A percentile compares a stretch with the other conserved stretches of the same genome.
Conservation (phyloP, 129 eudicot species). For the Pittosporum tobira region DNA sequence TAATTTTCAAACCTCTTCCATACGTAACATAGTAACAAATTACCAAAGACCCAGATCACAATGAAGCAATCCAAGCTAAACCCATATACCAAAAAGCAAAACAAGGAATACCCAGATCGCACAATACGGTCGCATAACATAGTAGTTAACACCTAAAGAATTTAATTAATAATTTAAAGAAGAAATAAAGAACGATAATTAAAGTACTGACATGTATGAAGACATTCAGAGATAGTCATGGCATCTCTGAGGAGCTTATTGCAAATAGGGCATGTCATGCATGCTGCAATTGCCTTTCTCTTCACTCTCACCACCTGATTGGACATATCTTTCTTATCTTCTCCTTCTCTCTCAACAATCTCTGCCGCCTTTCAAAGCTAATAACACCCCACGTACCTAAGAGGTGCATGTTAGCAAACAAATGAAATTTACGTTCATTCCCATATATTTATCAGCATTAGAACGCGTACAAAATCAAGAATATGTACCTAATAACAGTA, state of each 20-base stretch:
- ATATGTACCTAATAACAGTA: too few relatives aligned
- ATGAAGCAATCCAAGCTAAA: conserved; percentile 10
- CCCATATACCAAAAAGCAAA: conserved; percentile 9
- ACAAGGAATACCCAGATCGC: conserved; percentile 16
- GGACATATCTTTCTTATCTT: conserved; percentile 40
- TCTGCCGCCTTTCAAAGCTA: background rate
- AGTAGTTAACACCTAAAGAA: too few relatives aligned
- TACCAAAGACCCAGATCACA: conserved; percentile 11
- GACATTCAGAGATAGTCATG: conserved; percentile 82
- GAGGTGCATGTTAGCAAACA: conserved; percentile 60
- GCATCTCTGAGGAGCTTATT: conserved; percentile 69
- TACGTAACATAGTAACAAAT: background rate
- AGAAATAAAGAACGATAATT: background rate
- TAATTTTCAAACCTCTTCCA: background rate
- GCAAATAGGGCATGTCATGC: conserved; percentile 98
- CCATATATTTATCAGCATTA: background rate
- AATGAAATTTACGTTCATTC: conserved; percentile 37
- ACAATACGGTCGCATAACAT: background rate
- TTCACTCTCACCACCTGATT: conserved; percentile 47
- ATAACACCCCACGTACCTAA: conserved; percentile 25
- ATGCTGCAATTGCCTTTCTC: conserved; percentile 58
- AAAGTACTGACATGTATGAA: conserved; percentile 68
- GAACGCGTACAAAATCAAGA: background rate
- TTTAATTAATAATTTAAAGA: background rate
- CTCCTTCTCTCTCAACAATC: background rate